These are phyloP conservation scores for Gentiana macrophylla DNA, from an alignment of 257 asterid species.

Conservation along the genomic window DNA sequence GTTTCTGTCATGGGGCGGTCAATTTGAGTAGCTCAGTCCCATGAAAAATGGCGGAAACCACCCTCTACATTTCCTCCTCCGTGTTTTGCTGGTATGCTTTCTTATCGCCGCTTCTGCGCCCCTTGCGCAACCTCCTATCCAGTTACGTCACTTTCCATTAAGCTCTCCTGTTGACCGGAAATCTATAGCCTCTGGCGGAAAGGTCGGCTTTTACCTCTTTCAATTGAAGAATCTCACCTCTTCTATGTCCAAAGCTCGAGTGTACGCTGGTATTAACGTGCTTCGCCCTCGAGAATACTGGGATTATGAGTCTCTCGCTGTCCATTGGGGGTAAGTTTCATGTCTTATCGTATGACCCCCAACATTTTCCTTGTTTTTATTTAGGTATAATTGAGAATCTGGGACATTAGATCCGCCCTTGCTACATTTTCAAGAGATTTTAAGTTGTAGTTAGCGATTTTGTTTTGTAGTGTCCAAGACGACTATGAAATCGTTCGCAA, in stretches of 20 bases:
- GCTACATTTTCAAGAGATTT: not conserved
- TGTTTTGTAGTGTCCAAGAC: constrained; percentile 55
- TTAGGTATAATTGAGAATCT: no score
- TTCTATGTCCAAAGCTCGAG: constrained; percentile 62
- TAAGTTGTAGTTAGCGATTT: not conserved
- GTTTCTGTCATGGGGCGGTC: not conserved
- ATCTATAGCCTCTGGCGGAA: not conserved
- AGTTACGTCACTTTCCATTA: not conserved
- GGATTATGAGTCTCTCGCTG: constrained; percentile 68
- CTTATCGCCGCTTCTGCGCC: constrained; percentile 28
- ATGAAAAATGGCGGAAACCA: constrained; percentile 16
- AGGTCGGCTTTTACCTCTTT: constrained; percentile 10
- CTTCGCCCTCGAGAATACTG: constrained; percentile 79
- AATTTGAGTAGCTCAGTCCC: constrained; percentile 3
- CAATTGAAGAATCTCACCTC: constrained; percentile 33
- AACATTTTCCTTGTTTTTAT: no score
- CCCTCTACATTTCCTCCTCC: constrained; percentile 13
- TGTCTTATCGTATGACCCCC: no score
- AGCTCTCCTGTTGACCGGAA: constrained; percentile 8
- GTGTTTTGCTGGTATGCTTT: constrained; percentile 33
- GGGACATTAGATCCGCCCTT: no score
- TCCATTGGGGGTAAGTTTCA: constrained; percentile 54
- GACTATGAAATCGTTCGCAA: constrained; percentile 90
- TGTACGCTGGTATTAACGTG: constrained; percentile 67
- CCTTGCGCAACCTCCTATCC: constrained; percentile 27